Evolutionary conservation across 345 rosid genomes (phyloP), one percentile per base, ranked within the genome.

Genomic region (Mangifera indica): DNA sequence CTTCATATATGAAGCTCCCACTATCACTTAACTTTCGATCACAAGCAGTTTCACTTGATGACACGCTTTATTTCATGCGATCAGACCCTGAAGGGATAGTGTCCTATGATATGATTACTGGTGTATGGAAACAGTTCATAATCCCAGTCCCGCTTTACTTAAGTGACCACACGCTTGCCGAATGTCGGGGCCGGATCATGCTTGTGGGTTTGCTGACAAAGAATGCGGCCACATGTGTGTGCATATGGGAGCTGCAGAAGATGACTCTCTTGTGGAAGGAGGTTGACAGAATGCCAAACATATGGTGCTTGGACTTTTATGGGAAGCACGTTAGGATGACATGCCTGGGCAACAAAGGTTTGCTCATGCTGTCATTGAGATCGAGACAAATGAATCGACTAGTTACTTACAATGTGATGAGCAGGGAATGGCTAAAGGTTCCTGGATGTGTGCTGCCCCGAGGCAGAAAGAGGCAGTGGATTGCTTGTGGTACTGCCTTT

Each of bases 271-370:
- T 95, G 88, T 95, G 99, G 99, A 95, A 89, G 99, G 99, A 95
- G 99, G 99, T 95, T 85, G 99, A 95, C 98, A 95, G 99, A 95
- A 92, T 95, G 98, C 98, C 99, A 95, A 95, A 92, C 79, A 80
- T 88, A 82, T 89, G 92, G 99, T 92, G 98, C 99, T 91, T 95
- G 81, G 99, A 95, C 74, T 92, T 95, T 87, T 95, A 95, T 13
- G 98, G 99, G 83, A 92, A 89, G 99, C 98, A 95, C 96, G 80
- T 91, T 67, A 87, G 89, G 79, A 95, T 95, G 99, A 92, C 89
- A 81, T 95, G 99, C 88, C 80, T 95, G 84, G 99, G 99, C 87
- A 95, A 95, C 94, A 87, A 73, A 78, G 94, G 93, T 77, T 85
- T 92, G 92, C 89, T 92, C 87, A 87, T 95, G 93, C 72, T 95